Base-by-base conservation (phyloP, 73 alveolate species). In the Paramecium biaurelia region DNA sequence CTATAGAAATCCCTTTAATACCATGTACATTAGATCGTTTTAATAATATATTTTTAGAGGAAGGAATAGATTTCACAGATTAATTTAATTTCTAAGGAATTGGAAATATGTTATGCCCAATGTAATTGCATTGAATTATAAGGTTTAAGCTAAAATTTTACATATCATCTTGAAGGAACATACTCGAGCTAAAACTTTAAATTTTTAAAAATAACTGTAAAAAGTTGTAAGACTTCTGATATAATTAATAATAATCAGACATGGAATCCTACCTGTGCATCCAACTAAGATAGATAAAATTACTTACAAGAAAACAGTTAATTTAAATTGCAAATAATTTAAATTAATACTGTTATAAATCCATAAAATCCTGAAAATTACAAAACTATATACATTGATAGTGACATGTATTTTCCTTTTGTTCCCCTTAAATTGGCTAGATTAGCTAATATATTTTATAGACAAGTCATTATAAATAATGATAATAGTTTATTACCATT, bases 11-110 rank as follows among this genome's bases (percentile, higher is more conserved):
- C 7, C 37, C 41, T 9, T 38, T 74, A 74, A 20, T 14, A 10
- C 87, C 87, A 14, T 74, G 87, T 74, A 21, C 41, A 20, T 74
- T 74, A 74, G 34, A 24, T 35, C 59, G 47, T 35, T 74, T 74
- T 38, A 24, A 74, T 30, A 28, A 28, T 35, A 38, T 74, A 4
- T 74, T 74, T 74, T 35, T 9, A 15, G 47, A 35, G 12, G 18
- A 32, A 30, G 47, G 47, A 9, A 15, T 30, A 15, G 28, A 74
- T 38, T 74, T 74, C 20, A 74, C 87, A 32, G 15, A n/a, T 12
- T 14, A 74, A 21, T 74, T 74, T n/a, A 32, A 28, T 21, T 35
- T 35, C 23, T 32, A 30, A 14, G 87, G 87, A 74, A 30, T 74
- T n/a, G 32, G 59, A 28, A 74, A 74, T 38, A 30, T 32, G 56